A percentile compares a stretch with the other conserved stretches of the same genome.
phyloP scores from a whole-genome alignment of 805 yeast genomes.

The Ogataea zsoltii region DNA sequence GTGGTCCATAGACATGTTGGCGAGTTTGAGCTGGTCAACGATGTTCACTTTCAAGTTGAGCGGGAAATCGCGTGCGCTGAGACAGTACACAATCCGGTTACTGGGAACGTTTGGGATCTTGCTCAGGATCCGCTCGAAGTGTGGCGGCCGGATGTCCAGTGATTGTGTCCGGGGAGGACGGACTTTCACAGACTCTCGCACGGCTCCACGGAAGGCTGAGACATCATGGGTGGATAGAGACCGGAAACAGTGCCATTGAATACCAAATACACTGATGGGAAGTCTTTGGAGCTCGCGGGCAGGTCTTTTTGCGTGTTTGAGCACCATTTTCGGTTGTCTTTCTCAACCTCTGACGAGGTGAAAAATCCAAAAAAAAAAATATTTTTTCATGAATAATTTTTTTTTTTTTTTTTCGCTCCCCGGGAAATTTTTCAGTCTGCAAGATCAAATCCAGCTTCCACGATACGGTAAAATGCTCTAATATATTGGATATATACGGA shows the following conservation, averaged over 20 bases:
- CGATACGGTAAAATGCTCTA: too few species aligned
- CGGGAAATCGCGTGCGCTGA: conserved; percentile 26
- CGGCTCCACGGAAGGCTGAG: too few species aligned
- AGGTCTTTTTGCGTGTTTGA: too few species aligned
- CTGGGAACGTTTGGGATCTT: conserved; percentile 8
- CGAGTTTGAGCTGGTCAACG: conserved; percentile 3
- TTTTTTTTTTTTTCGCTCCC: background rate
- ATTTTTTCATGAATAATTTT: too few species aligned
- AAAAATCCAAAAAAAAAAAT: too few species aligned
- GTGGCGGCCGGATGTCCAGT: background rate
- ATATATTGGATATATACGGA: background rate
- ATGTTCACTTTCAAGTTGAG: conserved; percentile 13
- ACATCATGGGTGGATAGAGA: too few species aligned
- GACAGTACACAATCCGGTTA: conserved; percentile 17
- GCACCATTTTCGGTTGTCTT: too few species aligned
- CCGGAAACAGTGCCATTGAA: background rate
- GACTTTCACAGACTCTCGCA: too few species aligned
- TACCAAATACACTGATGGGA: background rate
- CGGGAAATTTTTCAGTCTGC: too few species aligned
- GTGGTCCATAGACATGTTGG: conserved; percentile 5
- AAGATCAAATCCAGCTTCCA: too few species aligned
- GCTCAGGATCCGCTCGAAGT: background rate
- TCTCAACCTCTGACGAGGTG: too few species aligned
- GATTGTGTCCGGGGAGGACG: background rate
- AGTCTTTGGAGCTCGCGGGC: too few species aligned